Percentiles rank a stretch among this genome's conserved stretches.
Conservation (phyloP, 352 stramenopile species). For the Globisporangium paddicum region DNA sequence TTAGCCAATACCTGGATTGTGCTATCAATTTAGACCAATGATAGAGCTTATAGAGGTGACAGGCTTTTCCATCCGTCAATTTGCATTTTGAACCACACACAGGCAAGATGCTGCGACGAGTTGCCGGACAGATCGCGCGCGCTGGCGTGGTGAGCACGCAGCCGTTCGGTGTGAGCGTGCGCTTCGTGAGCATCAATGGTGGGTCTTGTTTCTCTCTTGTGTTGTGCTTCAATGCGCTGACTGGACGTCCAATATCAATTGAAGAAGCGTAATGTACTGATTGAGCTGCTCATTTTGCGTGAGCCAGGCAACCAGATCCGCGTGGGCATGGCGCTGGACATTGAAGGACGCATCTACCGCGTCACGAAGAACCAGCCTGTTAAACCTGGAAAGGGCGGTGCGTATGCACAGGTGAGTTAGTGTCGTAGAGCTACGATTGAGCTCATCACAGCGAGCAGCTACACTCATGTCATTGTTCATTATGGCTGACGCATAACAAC, state of each 20-base stretch:
- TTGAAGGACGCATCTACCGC: slow-evolving; percentile 82
- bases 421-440: no score
- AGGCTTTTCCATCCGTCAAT: background rate
- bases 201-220: background rate
- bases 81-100: slow-evolving; percentile 7
- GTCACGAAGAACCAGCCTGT: slow-evolving; percentile 83
- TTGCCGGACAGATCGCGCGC: slow-evolving; percentile 28
- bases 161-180: slow-evolving; percentile 27
- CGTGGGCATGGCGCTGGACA: slow-evolving; percentile 75
- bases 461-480: background rate
- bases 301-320: slow-evolving; percentile 75
- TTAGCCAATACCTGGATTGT: background rate
- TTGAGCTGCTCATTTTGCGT: background rate
- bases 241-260: background rate
- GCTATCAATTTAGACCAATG: background rate
- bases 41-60: background rate
- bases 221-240: background rate
- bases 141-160: slow-evolving; percentile 9
- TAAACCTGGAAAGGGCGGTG: slow-evolving; percentile 81
- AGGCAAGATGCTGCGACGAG: slow-evolving; percentile 36
- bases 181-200: slow-evolving; percentile 75
- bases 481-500: background rate
- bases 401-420: slow-evolving; percentile 58
- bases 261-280: background rate
- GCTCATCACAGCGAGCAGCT: background rate